A percentile compares a stretch with the other conserved stretches of the same genome.
Conservation (phyloP, 331 rosid species). For the Quercus phellos region DNA sequence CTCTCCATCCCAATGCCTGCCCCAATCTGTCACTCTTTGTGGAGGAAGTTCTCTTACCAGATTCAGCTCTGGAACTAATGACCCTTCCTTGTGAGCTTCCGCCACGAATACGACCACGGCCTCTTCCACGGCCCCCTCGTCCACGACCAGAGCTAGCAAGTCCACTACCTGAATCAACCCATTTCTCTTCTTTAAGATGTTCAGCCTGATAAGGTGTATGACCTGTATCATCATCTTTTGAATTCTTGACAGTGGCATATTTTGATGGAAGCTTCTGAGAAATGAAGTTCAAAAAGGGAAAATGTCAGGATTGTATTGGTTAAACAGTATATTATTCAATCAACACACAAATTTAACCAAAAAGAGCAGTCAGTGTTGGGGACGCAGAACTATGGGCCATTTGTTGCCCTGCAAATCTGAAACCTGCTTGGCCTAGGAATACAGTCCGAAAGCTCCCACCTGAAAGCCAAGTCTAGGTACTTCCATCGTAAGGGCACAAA, state of each 20-base stretch:
- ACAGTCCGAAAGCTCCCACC: neutral
- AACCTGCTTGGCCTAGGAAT: neutral
- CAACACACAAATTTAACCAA: neutral
- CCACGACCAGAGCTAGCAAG: slow-evolving; percentile 34
- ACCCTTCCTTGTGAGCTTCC: slow-evolving; percentile 32
- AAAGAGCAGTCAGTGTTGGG: neutral
- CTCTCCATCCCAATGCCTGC: slow-evolving; percentile 48
- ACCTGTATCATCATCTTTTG: slow-evolving; percentile 18
- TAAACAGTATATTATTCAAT: neutral
- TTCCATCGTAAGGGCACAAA: neutral
- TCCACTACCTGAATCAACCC: slow-evolving; percentile 30
- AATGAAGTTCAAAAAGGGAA: slow-evolving; percentile 1
- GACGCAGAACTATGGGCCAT: neutral
- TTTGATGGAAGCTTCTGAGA: slow-evolving; percentile 49
- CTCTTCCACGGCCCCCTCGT: slow-evolving; percentile 28
- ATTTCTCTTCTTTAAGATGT: slow-evolving; percentile 25
- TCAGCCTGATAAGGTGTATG: slow-evolving; percentile 26
- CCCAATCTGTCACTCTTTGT: slow-evolving; percentile 31
- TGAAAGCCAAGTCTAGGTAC: neutral
- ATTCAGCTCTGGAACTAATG: slow-evolving; percentile 24
- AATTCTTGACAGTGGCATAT: slow-evolving; percentile 21
- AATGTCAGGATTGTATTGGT: neutral
- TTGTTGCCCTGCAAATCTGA: neutral
- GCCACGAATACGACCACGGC: slow-evolving; percentile 25
- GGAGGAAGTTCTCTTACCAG: slow-evolving; percentile 30